Evolutionary conservation across 1,284 basidiomycete genomes (phyloP), one percentile per base, ranked within the genome.

Genomic region (Melampsora abietis-canadensis): DNA sequence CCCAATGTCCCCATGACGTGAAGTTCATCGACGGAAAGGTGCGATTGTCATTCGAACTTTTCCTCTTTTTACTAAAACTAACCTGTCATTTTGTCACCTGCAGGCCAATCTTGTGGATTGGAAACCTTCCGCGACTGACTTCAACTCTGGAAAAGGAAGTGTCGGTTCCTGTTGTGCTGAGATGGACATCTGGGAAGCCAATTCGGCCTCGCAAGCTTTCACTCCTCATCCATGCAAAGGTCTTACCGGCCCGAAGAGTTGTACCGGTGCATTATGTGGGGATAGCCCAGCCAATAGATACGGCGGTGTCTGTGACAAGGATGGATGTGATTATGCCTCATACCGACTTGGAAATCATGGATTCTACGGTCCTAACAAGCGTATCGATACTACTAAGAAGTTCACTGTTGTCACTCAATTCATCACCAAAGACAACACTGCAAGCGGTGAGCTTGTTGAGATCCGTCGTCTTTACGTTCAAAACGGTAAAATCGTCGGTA

Each of bases 21-120:
- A 86, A 86, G 80, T 86, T 86, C 80, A 85, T 87, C 78, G 83
- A 85, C 79, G 86, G 86, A 77, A 78, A 82, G 82, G 86, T 86
- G 77, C 68, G 82, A 76, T 44, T 47, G 24, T 14, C 31, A 6
- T 31, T 70, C 24, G 14, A 14, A 30, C 30, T 62, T 31, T 37
- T 31, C 2, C 12, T 34, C 10, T 24, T 34, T 24, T 34, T 27
- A 27, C 24, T 54, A 54, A 12, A 21, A 24, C 21, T 30, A 4
- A 57, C 21, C 7, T 31, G 7, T 30, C 30, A 47, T 46, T 80
- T 82, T 82, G 57, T 81, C 85, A 24, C 83, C 84, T 84, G 84
- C 10, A 80, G 83, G 17, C 78, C 78, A 62, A 76, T 77, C 24
- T 78, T 80, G 31, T 61, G 78, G 31, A 81, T 81, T 27, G 79